phyloP scores from a whole-genome alignment of 2,329 filamentous ascomycete genomes.

The Colletotrichum aenigma region DNA sequence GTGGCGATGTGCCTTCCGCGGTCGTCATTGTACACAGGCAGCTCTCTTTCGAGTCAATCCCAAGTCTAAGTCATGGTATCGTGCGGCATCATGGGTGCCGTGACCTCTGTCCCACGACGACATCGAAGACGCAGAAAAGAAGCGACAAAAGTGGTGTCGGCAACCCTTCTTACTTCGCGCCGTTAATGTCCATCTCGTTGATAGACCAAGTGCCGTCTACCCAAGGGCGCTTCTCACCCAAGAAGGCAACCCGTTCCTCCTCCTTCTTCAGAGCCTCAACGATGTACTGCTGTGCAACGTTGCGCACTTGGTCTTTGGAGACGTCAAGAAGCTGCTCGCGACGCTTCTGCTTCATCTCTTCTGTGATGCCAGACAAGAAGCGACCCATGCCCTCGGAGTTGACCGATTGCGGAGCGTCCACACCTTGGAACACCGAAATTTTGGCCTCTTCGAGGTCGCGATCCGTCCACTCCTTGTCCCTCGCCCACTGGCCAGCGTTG shows the following conservation, averaged over 20 bases:
- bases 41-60: background rate
- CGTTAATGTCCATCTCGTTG: constrained; percentile 73
- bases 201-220: constrained; percentile 76
- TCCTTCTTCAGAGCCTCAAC: constrained; percentile 67
- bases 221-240: constrained; percentile 86
- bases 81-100: background rate
- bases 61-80: background rate
- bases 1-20: background rate
- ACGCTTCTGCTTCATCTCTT: constrained; percentile 87
- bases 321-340: constrained; percentile 88
- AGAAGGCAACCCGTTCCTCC: constrained; percentile 70
- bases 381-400: constrained; percentile 85
- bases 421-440: constrained; percentile 87
- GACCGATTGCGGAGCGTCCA: constrained; percentile 88
- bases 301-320: constrained; percentile 76
- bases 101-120: background rate
- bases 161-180: constrained; percentile 30
- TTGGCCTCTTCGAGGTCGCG: constrained; percentile 95
- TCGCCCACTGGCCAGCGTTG: constrained; percentile 81
- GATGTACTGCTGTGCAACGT: constrained; percentile 82
- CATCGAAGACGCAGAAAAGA: background rate
- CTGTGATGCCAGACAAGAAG: constrained; percentile 84
- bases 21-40: background rate
- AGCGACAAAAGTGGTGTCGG: background rate
- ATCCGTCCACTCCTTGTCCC: constrained; percentile 79